Percentiles rank a stretch among this genome's conserved stretches.
These are phyloP conservation scores for Neurospora intermedia DNA, from an alignment of 495 filamentous ascomycete species.

Conservation along the genomic window DNA sequence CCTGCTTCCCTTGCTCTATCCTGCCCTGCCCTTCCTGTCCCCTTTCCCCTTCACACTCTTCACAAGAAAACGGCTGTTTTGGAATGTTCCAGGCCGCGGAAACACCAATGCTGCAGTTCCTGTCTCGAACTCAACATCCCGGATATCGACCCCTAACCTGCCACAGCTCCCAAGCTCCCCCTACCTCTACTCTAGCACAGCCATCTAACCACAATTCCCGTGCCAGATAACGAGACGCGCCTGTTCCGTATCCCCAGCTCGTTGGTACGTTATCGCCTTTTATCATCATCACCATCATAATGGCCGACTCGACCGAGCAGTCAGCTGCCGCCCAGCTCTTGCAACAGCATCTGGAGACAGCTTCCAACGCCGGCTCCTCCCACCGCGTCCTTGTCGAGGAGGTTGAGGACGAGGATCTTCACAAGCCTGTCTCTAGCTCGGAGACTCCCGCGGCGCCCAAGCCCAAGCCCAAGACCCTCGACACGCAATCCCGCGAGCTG, in stretches of 20 bases:
- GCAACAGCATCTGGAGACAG: conserved; percentile 47
- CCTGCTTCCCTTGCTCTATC: background rate
- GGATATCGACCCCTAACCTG: background rate
- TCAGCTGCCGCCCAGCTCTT: conserved; percentile 67
- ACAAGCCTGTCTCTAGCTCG: conserved; percentile 21
- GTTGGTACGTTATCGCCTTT: background rate
- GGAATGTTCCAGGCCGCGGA: background rate
- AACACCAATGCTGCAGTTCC: background rate
- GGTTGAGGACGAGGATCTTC: conserved; percentile 65
- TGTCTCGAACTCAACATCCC: background rate
- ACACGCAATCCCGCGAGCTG: conserved; percentile 76
- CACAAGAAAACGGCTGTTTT: background rate
- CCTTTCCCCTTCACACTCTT: background rate
- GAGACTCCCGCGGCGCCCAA: conserved; percentile 40
- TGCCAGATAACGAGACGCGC: background rate
- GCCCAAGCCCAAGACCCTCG: conserved; percentile 55
- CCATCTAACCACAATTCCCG: background rate
- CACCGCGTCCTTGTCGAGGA: conserved; percentile 72
- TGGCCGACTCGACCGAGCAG: conserved; percentile 26
- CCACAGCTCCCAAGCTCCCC: background rate
- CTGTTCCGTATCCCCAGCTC: background rate
- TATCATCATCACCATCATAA: conserved; percentile 5
- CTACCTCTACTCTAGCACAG: background rate
- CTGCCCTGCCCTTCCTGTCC: background rate
- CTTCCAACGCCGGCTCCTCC: conserved; percentile 37